Evolutionary conservation across 208 protist species (phyloP), one percentile per base, ranked within the genome.

Genomic region (Trypanosoma rangeli): DNA sequence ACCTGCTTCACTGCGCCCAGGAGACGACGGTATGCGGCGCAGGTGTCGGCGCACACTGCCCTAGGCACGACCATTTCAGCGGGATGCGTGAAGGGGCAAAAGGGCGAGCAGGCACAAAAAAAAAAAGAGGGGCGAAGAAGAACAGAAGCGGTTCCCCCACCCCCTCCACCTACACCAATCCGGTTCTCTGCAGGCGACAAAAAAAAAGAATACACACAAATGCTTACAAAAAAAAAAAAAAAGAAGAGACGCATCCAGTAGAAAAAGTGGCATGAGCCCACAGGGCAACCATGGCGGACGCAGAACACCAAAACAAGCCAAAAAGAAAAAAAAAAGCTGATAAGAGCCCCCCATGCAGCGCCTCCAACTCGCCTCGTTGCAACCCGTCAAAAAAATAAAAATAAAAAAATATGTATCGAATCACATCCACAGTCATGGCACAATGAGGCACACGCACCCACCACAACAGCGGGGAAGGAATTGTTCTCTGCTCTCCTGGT

Each of bases 1-100:
- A 83, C 74, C 50, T 62, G 33, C 15, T 73, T 55, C 12, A 78
- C 79, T 1, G 74, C 79, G 18, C 74, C 52, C 22, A 85, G 78
- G 8, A 94, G 70, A 7, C 74, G 61, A 64, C 84, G 78, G 61
- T 92, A 94, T 10, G 80, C 85, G 37, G 79, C 55, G 31, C n/a
- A 37, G 12, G 71, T 70, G 22, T 64, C 57, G 22, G 20, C 58
- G 48, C 71, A 64, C 7, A 66, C 26, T 2, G 57, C 58, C 13
- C 48, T 20, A 0, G 64, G 61, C 5, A 64, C n/a, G 50, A 54
- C 60, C 71, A 76, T 76, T 12, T 1, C 44, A 46, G 60, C 37
- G 44, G 33, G 28, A 37, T 15, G 28, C 7, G 28, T 15, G 53
- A 39, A 44, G 48, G 39, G 42, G n/a, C 50, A 24, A 53, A 26